phyloP scores from a whole-genome alignment of 1,284 basidiomycete species.

The Sporisorium exsertum region DNA sequence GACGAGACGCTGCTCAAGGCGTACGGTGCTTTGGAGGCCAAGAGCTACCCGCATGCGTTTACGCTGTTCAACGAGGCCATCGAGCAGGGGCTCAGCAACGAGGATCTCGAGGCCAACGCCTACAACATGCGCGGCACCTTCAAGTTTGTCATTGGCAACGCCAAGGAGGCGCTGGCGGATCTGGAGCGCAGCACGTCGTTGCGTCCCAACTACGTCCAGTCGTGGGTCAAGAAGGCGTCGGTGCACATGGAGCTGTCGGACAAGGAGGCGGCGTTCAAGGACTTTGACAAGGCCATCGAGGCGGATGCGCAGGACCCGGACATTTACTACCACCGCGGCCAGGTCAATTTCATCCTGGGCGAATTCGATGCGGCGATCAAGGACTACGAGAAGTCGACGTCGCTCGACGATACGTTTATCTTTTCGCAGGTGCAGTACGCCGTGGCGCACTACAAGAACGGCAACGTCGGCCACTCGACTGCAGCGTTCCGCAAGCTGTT shows the following conservation, averaged over 20 bases:
- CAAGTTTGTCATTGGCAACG: conserved; percentile 86
- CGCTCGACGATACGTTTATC: conserved; percentile 85
- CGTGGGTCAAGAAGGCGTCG: conserved; percentile 95
- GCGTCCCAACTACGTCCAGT: conserved; percentile 83
- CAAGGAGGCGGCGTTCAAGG: conserved; percentile 80
- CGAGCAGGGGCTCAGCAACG: conserved; percentile 82
- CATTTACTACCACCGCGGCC: conserved; percentile 98
- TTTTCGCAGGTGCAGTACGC: conserved; percentile 97
- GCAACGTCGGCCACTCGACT: conserved; percentile 83
- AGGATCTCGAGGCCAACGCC: conserved; percentile 83
- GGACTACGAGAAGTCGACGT: conserved; percentile 89
- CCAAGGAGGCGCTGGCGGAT: conserved; percentile 85
- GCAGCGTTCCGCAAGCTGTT: conserved; percentile 79
- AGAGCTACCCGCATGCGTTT: conserved; percentile 87
- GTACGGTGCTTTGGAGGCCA: conserved; percentile 84
- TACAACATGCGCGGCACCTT: conserved; percentile 89
- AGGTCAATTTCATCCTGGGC: conserved; percentile 96
- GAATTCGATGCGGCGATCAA: conserved; percentile 86
- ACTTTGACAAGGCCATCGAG: conserved; percentile 89
- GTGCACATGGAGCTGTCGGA: conserved; percentile 91
- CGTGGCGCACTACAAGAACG: conserved; percentile 94
- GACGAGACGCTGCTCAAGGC: conserved; percentile 86
- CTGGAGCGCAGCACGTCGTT: conserved; percentile 82
- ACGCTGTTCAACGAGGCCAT: conserved; percentile 86
- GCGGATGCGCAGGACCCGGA: conserved; percentile 89